Percentiles rank a stretch among this genome's conserved stretches.
phyloP scores from a whole-genome alignment of 1,284 basidiomycete species.

The Lentinus polychrous region DNA sequence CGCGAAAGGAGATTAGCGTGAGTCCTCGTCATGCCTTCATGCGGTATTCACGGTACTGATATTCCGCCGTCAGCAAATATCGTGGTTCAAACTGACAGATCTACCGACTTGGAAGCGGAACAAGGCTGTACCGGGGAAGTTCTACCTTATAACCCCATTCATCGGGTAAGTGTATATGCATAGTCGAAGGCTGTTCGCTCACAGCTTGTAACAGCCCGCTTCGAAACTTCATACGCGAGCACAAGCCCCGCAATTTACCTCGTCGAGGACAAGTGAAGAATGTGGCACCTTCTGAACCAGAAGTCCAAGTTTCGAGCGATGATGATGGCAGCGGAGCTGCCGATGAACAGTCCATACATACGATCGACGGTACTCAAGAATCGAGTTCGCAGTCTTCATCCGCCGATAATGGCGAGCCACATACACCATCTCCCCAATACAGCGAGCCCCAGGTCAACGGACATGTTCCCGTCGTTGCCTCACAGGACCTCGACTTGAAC shows the following conservation, averaged over 20 bases:
- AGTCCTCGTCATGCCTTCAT: slow-evolving; percentile 24
- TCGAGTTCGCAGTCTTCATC: slow-evolving; percentile 63
- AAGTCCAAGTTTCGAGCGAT: background rate
- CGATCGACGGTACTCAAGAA: slow-evolving; percentile 32
- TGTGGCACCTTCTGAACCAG: slow-evolving; percentile 1
- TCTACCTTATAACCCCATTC: slow-evolving; percentile 95
- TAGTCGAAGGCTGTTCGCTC: slow-evolving; percentile 8
- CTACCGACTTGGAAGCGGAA: slow-evolving; percentile 92
- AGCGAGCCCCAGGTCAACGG: slow-evolving; percentile 30
- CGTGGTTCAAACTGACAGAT: slow-evolving; percentile 91
- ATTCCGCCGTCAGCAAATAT: slow-evolving; percentile 67
- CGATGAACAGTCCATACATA: slow-evolving; percentile 4
- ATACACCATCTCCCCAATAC: slow-evolving; percentile 57
- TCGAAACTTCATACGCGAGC: slow-evolving; percentile 48
- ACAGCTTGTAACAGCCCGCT: slow-evolving; percentile 39
- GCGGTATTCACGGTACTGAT: slow-evolving; percentile 3
- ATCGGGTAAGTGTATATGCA: slow-evolving; percentile 58
- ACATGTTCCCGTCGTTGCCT: slow-evolving; percentile 14
- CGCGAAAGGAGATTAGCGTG: slow-evolving; percentile 98
- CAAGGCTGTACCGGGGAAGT: slow-evolving; percentile 70
- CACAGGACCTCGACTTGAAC: slow-evolving; percentile 17
- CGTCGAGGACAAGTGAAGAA: slow-evolving; percentile 20
- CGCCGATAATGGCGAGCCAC: slow-evolving; percentile 51
- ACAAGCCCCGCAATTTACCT: slow-evolving; percentile 22
- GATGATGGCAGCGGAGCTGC: background rate